phyloP scores from a whole-genome alignment of 2,329 filamentous ascomycete genomes.

The Talaromyces rugulosus region DNA sequence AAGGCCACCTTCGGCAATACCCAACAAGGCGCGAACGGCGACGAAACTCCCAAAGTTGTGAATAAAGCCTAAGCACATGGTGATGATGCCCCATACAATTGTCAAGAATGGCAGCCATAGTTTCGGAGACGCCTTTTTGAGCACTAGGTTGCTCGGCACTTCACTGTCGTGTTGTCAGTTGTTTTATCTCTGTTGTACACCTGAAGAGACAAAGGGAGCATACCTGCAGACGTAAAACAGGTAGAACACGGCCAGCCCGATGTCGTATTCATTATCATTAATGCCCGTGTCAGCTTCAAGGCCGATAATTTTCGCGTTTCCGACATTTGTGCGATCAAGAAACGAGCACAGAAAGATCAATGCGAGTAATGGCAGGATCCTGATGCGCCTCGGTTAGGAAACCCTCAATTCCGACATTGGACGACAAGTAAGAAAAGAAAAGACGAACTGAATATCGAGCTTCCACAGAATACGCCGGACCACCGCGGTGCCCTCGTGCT shows the following conservation, averaged over 20 bases:
- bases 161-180: slow-evolving; percentile 42
- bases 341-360: slow-evolving; percentile 63
- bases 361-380: slow-evolving; percentile 60
- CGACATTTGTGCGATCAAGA: slow-evolving; percentile 67
- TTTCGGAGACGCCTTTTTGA: slow-evolving; percentile 58
- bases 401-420: neutral
- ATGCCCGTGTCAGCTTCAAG: slow-evolving; percentile 58
- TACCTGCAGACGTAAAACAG: slow-evolving; percentile 55
- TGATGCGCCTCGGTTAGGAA: slow-evolving; percentile 24
- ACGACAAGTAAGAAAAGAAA: neutral
- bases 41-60: slow-evolving; percentile 52
- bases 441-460: slow-evolving; percentile 47
- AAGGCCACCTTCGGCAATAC: slow-evolving; percentile 61
- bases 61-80: slow-evolving; percentile 39
- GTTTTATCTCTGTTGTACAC: neutral
- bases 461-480: slow-evolving; percentile 46
- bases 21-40: slow-evolving; percentile 58
- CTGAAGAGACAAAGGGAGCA: slow-evolving; percentile 11
- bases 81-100: slow-evolving; percentile 55
- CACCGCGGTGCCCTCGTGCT: slow-evolving; percentile 27
- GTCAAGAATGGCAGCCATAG: slow-evolving; percentile 59
- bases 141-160: slow-evolving; percentile 59
- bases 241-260: slow-evolving; percentile 62
- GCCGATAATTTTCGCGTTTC: slow-evolving; percentile 64
- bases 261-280: slow-evolving; percentile 59